Evolutionary conservation across 1,139 yeast genomes (phyloP).

Genomic region (Meyerozyma elateridarum): DNA sequence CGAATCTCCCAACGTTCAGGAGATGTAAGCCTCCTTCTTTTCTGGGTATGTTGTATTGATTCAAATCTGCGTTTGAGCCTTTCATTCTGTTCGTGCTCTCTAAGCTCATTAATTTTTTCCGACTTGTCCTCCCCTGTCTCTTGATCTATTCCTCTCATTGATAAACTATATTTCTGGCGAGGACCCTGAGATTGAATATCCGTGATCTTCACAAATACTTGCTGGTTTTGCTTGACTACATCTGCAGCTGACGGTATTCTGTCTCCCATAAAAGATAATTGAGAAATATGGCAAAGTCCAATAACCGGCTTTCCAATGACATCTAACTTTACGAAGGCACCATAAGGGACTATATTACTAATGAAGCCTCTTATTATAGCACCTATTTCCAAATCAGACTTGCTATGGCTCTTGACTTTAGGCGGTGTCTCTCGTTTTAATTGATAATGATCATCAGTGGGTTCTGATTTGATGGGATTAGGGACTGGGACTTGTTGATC

Average conservation of each 20-base stretch:
- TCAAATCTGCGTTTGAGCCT: conserved; percentile 12
- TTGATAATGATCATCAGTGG: too few species aligned
- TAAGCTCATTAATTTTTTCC: conserved; percentile 12
- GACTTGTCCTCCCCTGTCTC: conserved; percentile 48
- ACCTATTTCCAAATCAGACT: conserved; percentile 25
- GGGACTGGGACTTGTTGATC: not conserved
- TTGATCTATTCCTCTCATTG: conserved; percentile 78
- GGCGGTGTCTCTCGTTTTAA: not conserved
- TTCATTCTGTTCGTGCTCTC: conserved; percentile 5
- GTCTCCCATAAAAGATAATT: conserved; percentile 43
- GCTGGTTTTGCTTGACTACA: conserved; percentile 50
- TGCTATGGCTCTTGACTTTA: not conserved
- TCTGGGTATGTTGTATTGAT: conserved; percentile 11
- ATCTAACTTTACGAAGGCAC: conserved; percentile 62
- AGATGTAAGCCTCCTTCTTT: conserved; percentile 54
- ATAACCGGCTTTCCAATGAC: conserved; percentile 22
- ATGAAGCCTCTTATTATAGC: conserved; percentile 59
- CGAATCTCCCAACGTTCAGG: conserved; percentile 91
- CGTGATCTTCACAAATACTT: conserved; percentile 60
- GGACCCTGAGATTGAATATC: conserved; percentile 29
- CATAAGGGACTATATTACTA: conserved; percentile 57
- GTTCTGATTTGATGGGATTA: not conserved
- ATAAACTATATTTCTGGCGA: conserved; percentile 30
- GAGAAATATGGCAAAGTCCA: conserved; percentile 79
- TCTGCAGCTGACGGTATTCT: conserved; percentile 59